Percentiles rank a stretch among this genome's conserved stretches.
Evolutionary conservation across 768 basidiomycete genomes (phyloP).

Genomic region (Serendipita sp.): DNA sequence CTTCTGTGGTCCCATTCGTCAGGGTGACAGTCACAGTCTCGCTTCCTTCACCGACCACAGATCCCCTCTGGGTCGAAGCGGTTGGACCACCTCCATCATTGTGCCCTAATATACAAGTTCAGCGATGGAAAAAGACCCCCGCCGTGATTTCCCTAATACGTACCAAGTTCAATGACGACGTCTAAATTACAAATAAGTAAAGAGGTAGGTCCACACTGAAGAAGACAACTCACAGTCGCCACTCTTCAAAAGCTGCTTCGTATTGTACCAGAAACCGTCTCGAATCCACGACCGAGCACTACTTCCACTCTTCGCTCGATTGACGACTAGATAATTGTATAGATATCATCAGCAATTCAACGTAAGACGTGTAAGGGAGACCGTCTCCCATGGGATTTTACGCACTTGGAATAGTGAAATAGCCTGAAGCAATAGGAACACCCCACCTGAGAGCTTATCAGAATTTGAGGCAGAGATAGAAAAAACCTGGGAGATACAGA

Average conservation of each 20-base stretch:
- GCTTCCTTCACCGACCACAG: slow-evolving; percentile 5
- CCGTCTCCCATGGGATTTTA: too few relatives aligned
- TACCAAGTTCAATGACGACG: slow-evolving; percentile 17
- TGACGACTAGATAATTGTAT: slow-evolving; percentile 29
- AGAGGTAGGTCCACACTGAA: background rate
- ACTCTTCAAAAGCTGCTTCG: slow-evolving; percentile 22
- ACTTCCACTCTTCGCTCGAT: slow-evolving; percentile 31
- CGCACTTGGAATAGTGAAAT: background rate
- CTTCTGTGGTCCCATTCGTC: slow-evolving; percentile 23
- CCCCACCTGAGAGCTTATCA: background rate
- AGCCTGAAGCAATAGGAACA: slow-evolving; percentile 11
- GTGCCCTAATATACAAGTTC: slow-evolving; percentile 22
- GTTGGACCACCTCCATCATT: slow-evolving; percentile 25
- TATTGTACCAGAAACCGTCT: slow-evolving; percentile 26
- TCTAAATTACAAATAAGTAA: slow-evolving; percentile 10
- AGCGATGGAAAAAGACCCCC: too few relatives aligned
- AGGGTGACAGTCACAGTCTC: slow-evolving; percentile 7
- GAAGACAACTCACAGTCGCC: slow-evolving; percentile 24
- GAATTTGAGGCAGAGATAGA: background rate
- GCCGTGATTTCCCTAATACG: background rate
- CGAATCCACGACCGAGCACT: slow-evolving; percentile 34
- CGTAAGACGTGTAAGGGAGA: too few relatives aligned
- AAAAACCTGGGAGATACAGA: background rate
- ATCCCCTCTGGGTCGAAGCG: slow-evolving; percentile 5
- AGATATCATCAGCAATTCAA: slow-evolving; percentile 26